These are phyloP conservation scores for Simmondsia chinensis DNA, from an alignment of 148 eudicot species.

Conservation along the genomic window DNA sequence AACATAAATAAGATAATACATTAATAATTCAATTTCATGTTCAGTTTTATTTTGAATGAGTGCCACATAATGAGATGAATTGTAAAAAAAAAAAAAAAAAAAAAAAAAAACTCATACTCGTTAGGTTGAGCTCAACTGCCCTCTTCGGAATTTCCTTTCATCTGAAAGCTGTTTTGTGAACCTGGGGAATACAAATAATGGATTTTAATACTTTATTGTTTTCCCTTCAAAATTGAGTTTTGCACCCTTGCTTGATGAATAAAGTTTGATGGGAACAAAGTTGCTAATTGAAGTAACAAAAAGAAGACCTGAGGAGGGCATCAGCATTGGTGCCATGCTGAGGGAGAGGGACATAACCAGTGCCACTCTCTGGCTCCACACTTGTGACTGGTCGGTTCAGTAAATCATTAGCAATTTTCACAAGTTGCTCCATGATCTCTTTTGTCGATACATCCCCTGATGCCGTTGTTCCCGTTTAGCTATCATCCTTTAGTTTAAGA, in stretches of 20 bases:
- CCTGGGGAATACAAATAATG: background rate
- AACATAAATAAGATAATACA: no score
- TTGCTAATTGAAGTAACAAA: background rate
- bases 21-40: no score
- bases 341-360: slow-evolving; percentile 31
- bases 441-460: slow-evolving; percentile 42
- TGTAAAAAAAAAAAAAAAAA: no score
- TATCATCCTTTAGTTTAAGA: slow-evolving; percentile 30
- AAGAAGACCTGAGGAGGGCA: slow-evolving; percentile 29
- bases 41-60: no score
- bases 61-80: no score
- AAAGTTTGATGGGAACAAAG: background rate
- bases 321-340: slow-evolving; percentile 46
- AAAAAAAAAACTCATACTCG: no score
- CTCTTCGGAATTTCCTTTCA: slow-evolving; percentile 35
- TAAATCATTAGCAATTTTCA: slow-evolving; percentile 36
- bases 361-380: slow-evolving; percentile 58
- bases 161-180: slow-evolving; percentile 51
- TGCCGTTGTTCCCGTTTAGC: slow-evolving; percentile 36
- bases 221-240: no score
- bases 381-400: slow-evolving; percentile 38
- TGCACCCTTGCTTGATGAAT: background rate
- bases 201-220: no score
- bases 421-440: slow-evolving; percentile 43
- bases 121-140: no score